Base-by-base conservation (phyloP, 2,329 filamentous ascomycete genomes). In the Aspergillus clavatus region DNA sequence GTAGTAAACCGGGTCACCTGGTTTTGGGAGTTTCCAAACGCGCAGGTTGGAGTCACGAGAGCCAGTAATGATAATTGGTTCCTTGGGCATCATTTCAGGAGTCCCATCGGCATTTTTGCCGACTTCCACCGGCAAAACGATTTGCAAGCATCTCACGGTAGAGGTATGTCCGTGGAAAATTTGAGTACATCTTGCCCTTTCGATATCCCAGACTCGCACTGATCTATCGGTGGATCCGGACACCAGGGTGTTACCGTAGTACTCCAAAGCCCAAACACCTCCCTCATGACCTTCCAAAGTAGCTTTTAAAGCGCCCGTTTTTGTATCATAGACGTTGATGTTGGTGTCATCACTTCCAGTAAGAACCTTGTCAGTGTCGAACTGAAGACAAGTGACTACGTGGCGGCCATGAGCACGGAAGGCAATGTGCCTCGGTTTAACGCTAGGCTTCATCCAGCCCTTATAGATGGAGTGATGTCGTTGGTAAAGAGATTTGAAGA, bases 141-240 rank as follows among this genome's bases (percentile, higher is more conserved):
- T 97, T 63, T 97, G 90, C 49, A 98, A 73, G 62, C 93, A 98
- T 52, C 93, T 84, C 3, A 98, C 93, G 11, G 93, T 98, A 33
- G 91, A 97, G 7, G 93, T 98, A 63, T 98, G 93, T 0, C 93
- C 94, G 62, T 96, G 90, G 65, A 98, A 98, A 0, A 95, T 85
- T 63, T 98, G 93, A 8, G 90, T 91, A 67, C 91, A 96, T 37
- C 87, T 80, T 0, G 90, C 93, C 58, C 86, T 86, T 61, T 95
- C 89, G 52, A 98, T 96, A 63, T 98, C 91, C 93, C 93, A 98
- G 0, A 98, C 91, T n/a, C 93, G 83, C n/a, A 98, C 93, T 8
- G 93, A 95, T 38, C 93, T 80, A 68, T 98, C 93, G 0, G 93
- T 98, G 5, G 90, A 96, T 2, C 93, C 93, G 12, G 93, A 98